Evolutionary conservation across 129 eudicot genomes (phyloP).

Genomic region (Saposhnikovia divaricata): DNA sequence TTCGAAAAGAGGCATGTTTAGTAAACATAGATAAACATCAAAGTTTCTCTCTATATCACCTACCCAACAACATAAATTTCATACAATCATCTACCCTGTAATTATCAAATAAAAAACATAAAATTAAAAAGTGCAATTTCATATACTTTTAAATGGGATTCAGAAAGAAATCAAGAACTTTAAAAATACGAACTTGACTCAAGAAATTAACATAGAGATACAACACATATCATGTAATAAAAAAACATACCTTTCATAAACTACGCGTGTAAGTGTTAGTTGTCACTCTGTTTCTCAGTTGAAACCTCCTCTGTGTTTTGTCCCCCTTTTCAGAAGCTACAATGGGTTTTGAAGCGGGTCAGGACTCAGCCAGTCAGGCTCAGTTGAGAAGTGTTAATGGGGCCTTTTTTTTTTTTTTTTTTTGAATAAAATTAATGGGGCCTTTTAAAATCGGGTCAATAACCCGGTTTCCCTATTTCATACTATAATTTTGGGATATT

Average conservation of each 20-base stretch:
- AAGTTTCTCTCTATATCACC: not conserved
- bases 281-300: not conserved
- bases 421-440: too few species aligned
- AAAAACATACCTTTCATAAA: not conserved
- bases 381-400: too few species aligned
- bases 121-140: not conserved
- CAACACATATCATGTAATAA: not conserved
- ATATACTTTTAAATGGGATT: not conserved
- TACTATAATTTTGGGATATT: too few species aligned
- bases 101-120: not conserved
- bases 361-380: too few species aligned
- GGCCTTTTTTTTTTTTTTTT: too few species aligned
- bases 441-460: not conserved
- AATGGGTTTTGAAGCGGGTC: not conserved
- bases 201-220: too few species aligned
- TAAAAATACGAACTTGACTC: too few species aligned
- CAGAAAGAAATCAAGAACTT: too few species aligned
- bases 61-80: not conserved
- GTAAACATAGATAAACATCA: slow-evolving; percentile 31
- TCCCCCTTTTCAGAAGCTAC: not conserved
- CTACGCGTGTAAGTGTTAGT: not conserved
- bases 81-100: not conserved
- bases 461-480: not conserved
- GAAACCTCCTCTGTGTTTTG: not conserved
- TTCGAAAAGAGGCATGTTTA: slow-evolving; percentile 17